Conservation (phyloP, 768 basidiomycete genomes). For the Kwoniella mangroviensis region DNA sequence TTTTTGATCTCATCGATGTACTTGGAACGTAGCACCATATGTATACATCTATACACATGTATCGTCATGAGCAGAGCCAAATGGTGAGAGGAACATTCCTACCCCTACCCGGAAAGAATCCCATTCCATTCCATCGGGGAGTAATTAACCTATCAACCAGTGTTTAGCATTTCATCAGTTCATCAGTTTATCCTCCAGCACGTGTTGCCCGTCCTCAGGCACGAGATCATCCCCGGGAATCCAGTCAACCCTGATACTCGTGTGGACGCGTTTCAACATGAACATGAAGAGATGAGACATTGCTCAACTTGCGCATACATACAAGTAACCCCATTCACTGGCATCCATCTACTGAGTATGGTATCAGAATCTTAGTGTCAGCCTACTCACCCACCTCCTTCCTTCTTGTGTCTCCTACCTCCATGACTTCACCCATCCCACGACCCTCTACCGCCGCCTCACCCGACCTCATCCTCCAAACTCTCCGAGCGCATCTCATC, state of each 20-base stretch:
- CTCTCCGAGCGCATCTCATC: slow-evolving; percentile 20
- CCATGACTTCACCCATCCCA: not conserved
- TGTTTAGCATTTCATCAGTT: not conserved
- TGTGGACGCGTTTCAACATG: not conserved
- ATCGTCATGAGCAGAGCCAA: too few species aligned
- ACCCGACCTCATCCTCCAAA: slow-evolving; percentile 20
- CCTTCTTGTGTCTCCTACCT: not conserved
- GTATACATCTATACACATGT: too few species aligned
- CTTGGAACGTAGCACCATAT: too few species aligned
- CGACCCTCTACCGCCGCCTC: not conserved
- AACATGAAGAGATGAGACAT: not conserved
- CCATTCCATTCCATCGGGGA: too few species aligned
- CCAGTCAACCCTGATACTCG: not conserved
- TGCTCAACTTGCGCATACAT: not conserved
- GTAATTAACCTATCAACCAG: not conserved
- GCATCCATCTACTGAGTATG: not conserved
- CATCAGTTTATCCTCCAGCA: not conserved
- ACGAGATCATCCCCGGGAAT: not conserved
- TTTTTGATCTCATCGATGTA: not conserved
- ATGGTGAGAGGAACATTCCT: too few species aligned
- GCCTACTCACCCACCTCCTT: not conserved
- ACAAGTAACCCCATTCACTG: not conserved
- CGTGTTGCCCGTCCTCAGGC: not conserved
- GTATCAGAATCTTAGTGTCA: not conserved
- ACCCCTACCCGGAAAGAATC: not conserved